These are phyloP conservation scores for Pleurozium schreberi DNA, from an alignment of 225 moss, liverwort and hornwort genomes.

Conservation along the genomic window DNA sequence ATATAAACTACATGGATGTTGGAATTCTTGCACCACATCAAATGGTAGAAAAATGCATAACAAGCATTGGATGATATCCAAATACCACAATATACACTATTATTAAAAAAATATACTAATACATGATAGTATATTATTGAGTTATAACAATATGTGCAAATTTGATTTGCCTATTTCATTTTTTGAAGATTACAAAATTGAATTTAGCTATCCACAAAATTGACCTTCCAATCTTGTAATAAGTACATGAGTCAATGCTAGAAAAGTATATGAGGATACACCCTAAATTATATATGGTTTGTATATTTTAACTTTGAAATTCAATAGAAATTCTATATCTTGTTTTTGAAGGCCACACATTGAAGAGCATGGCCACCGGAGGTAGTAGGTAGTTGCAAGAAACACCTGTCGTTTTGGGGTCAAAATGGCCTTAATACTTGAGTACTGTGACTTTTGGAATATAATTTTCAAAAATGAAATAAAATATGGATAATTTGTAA, in stretches of 20 bases:
- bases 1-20: neutral
- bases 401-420: no score
- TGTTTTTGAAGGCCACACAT: no score
- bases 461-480: no score
- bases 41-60: neutral
- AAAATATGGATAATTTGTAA: no score
- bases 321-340: no score
- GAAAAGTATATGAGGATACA: fast-evolving
- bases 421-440: no score
- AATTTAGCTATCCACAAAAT: neutral
- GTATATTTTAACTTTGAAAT: neutral
- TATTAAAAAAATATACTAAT: neutral
- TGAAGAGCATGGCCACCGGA: no score
- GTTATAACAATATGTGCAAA: neutral
- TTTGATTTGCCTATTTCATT: neutral
- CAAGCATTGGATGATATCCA: neutral
- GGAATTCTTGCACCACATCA: neutral
- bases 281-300: fast-evolving
- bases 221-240: neutral
- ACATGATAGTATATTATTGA: neutral
- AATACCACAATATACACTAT: neutral
- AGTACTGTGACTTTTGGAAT: no score
- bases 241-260: neutral
- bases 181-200: neutral
- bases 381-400: no score